Conservation (phyloP, 1,284 basidiomycete genomes). For the Rhodotorula sp. region DNA sequence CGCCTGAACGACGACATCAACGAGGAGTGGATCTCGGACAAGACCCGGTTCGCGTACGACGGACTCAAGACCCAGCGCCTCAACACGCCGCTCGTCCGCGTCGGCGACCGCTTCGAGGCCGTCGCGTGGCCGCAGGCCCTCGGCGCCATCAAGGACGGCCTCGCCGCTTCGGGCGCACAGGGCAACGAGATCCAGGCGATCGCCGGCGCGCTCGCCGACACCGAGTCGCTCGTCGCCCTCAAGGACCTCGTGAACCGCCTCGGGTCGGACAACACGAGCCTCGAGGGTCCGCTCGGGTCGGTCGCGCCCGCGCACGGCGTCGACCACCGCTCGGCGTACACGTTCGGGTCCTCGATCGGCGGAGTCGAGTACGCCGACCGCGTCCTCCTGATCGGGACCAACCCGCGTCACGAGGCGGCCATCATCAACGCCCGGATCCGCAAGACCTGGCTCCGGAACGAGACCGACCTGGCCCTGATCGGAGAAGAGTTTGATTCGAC, state of each 20-base stretch:
- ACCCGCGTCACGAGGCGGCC: conserved; percentile 95
- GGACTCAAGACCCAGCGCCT: conserved; percentile 94
- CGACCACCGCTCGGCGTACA: conserved; percentile 93
- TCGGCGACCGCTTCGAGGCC: conserved; percentile 87
- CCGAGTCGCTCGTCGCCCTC: conserved; percentile 86
- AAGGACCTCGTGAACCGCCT: conserved; percentile 93
- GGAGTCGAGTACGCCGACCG: conserved; percentile 89
- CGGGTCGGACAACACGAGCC: conserved; percentile 89
- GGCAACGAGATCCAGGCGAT: conserved; percentile 96
- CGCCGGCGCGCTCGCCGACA: conserved; percentile 88
- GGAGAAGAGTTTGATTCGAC: conserved; percentile 89
- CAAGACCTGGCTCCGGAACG: conserved; percentile 85
- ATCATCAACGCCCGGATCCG: conserved; percentile 96
- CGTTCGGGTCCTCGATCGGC: conserved; percentile 93
- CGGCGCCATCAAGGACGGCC: conserved; percentile 72
- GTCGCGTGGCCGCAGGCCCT: conserved; percentile 93
- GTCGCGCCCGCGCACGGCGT: conserved; percentile 70
- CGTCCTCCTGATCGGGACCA: conserved; percentile 92
- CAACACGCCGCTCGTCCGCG: conserved; percentile 85
- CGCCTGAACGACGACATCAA: conserved; percentile 97
- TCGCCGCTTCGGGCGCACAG: conserved; percentile 74
- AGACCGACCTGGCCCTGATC: conserved; percentile 81
- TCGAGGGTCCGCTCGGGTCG: conserved; percentile 72
- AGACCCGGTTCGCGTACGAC: conserved; percentile 95
- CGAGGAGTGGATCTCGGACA: conserved; percentile 99